Evolutionary conservation across 208 protist species (phyloP).

Genomic region (Phytomonas francai): DNA sequence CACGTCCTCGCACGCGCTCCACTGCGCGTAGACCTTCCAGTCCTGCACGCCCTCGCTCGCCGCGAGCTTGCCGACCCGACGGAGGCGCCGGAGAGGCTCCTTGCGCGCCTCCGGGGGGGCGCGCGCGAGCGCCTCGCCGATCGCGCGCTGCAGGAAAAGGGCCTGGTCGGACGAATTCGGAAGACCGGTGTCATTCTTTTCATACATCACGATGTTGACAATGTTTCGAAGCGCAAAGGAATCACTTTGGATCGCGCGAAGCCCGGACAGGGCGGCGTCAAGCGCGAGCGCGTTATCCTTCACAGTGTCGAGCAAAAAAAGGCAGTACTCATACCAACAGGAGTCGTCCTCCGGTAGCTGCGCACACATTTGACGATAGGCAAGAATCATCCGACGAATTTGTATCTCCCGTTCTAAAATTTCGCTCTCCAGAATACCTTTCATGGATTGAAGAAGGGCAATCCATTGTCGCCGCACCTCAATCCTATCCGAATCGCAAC

Average conservation of each 20-base stretch:
- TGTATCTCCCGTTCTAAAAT: constrained; percentile 34
- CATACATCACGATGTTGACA: constrained; percentile 10
- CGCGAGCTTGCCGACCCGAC: constrained; percentile 52
- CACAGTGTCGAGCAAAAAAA: constrained; percentile 51
- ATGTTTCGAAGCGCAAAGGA: constrained; percentile 55
- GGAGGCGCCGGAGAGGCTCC: constrained; percentile 28
- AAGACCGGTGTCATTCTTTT: background rate
- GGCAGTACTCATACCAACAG: constrained; percentile 66
- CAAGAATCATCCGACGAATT: constrained; percentile 62
- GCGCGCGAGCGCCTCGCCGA: constrained; percentile 12
- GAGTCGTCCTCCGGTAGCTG: constrained; percentile 55
- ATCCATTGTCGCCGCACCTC: constrained; percentile 39
- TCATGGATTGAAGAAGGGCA: constrained; percentile 33
- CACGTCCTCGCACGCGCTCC: constrained; percentile 40
- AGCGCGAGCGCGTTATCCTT: constrained; percentile 35
- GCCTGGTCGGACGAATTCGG: background rate
- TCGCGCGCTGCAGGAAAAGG: constrained; percentile 20
- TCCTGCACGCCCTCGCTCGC: constrained; percentile 43
- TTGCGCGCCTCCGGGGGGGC: constrained; percentile 10
- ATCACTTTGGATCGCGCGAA: constrained; percentile 11
- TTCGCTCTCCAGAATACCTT: constrained; percentile 15
- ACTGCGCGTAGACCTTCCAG: constrained; percentile 81
- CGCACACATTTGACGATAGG: constrained; percentile 71
- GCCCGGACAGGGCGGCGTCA: constrained; percentile 28
- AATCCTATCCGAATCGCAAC: constrained; percentile 17